Evolutionary conservation across 371 early-diverging fungal genomes (phyloP).

Genomic region (Mucor plumbeus): DNA sequence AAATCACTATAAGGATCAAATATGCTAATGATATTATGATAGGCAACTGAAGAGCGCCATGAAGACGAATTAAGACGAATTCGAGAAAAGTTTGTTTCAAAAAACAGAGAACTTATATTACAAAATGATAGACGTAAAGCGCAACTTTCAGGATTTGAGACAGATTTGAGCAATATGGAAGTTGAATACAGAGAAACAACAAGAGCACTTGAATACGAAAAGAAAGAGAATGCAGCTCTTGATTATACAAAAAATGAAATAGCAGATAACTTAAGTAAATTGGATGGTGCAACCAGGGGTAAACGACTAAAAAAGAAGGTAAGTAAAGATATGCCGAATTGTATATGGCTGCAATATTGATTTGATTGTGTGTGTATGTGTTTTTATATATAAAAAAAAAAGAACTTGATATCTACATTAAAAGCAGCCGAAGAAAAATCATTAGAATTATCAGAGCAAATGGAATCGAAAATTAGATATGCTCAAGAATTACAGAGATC

Average conservation of each 20-base stretch:
- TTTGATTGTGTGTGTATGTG: too few species aligned
- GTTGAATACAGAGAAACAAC: background rate
- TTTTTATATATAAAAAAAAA: background rate
- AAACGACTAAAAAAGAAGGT: conserved; percentile 12
- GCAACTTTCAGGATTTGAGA: background rate
- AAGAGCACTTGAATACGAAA: background rate
- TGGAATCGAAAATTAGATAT: conserved; percentile 26
- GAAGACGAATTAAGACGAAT: conserved; percentile 8
- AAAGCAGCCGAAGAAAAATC: conserved; percentile 9
- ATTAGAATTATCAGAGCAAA: background rate
- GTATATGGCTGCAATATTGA: too few species aligned
- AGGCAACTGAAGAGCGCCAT: conserved; percentile 14
- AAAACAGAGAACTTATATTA: conserved; percentile 11
- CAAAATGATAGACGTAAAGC: conserved; percentile 6
- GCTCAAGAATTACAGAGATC: conserved; percentile 64
- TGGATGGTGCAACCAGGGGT: background rate
- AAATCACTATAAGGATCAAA: too few species aligned
- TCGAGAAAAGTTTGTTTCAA: conserved; percentile 7
- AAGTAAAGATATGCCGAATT: too few species aligned
- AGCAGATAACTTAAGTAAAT: background rate
- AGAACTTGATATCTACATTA: conserved; percentile 9
- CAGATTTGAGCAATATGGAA: background rate
- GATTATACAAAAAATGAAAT: background rate
- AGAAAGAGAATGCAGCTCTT: conserved; percentile 7
- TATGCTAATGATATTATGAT: too few species aligned